Evolutionary conservation across 2,329 filamentous ascomycete genomes (phyloP).

Genomic region (Truncatella angustata): DNA sequence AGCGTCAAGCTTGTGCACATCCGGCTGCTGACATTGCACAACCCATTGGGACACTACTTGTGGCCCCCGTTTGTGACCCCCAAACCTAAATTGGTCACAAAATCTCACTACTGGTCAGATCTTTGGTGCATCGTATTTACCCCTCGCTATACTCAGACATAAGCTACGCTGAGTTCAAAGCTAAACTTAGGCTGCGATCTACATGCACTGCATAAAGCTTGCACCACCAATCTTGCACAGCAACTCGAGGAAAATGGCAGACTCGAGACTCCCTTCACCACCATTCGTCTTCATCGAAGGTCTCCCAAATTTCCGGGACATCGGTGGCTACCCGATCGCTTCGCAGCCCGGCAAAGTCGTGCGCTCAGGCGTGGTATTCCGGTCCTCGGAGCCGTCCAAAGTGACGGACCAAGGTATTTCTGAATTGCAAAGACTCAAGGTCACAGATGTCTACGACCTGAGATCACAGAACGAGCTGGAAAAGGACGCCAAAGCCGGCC

Average conservation of each 20-base stretch:
- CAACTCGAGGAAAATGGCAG: slow-evolving; percentile 1
- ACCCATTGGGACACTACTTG: no score
- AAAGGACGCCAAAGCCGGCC: slow-evolving; percentile 40
- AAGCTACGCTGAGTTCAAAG: not conserved
- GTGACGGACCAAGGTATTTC: slow-evolving; percentile 52
- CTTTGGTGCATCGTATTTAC: no score
- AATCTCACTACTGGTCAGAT: no score
- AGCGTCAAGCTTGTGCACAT: no score
- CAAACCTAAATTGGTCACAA: no score
- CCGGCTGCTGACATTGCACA: no score
- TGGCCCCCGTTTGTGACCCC: no score
- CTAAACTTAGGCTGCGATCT: not conserved
- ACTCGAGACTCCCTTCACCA: slow-evolving; percentile 28
- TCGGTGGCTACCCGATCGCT: slow-evolving; percentile 56
- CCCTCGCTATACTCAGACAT: no score
- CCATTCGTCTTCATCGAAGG: slow-evolving; percentile 54
- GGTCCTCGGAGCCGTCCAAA: slow-evolving; percentile 64
- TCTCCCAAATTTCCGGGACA: slow-evolving; percentile 67
- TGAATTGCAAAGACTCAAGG: slow-evolving; percentile 53
- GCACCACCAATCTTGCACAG: no score
- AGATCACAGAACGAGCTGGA: slow-evolving; percentile 51
- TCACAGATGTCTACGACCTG: slow-evolving; percentile 44
- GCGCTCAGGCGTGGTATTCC: slow-evolving; percentile 57
- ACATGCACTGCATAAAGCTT: not conserved
- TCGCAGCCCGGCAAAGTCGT: slow-evolving; percentile 36